Conservation (phyloP, 495 filamentous ascomycete species). For the Penicillium psychrofluorescens region DNA sequence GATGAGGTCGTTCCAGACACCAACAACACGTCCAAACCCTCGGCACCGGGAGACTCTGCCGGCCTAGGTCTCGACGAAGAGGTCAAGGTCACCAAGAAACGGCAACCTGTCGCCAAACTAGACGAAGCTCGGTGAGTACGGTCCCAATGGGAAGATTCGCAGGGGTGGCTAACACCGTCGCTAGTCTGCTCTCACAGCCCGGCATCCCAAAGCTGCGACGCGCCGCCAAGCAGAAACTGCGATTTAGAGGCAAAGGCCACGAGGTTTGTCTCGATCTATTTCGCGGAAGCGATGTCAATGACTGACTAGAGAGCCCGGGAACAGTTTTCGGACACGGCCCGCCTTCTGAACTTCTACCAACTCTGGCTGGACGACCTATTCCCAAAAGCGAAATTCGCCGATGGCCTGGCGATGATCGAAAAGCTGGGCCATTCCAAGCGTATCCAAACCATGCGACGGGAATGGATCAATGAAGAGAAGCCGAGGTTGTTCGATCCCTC, state of each 20-base stretch:
- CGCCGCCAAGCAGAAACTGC: slow-evolving; percentile 62
- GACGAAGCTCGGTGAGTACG: slow-evolving; percentile 64
- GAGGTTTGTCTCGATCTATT: slow-evolving; percentile 50
- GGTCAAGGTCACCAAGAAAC: slow-evolving; percentile 68
- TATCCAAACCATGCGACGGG: slow-evolving; percentile 63
- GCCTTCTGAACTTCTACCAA: slow-evolving; percentile 85
- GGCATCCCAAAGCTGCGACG: slow-evolving; percentile 79
- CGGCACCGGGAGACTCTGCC: slow-evolving; percentile 23
- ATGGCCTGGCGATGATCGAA: slow-evolving; percentile 86
- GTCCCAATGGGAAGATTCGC: background rate
- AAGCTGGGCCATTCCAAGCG: slow-evolving; percentile 80
- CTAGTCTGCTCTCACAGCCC: slow-evolving; percentile 65
- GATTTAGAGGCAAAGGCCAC: slow-evolving; percentile 87
- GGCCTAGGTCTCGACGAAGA: slow-evolving; percentile 77
- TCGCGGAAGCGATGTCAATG: background rate
- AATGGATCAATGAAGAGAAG: slow-evolving; percentile 79
- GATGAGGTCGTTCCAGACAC: slow-evolving; percentile 41
- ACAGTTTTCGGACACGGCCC: slow-evolving; percentile 78
- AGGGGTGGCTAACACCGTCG: background rate
- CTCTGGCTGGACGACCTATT: slow-evolving; percentile 96
- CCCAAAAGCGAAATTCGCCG: slow-evolving; percentile 87
- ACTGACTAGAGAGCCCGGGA: background rate
- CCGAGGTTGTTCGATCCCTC: slow-evolving; percentile 8
- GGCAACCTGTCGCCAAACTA: slow-evolving; percentile 71
- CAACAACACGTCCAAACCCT: slow-evolving; percentile 17